phyloP scores from a whole-genome alignment of 352 stramenopile genomes.

The Phytophthora hibernalis region DNA sequence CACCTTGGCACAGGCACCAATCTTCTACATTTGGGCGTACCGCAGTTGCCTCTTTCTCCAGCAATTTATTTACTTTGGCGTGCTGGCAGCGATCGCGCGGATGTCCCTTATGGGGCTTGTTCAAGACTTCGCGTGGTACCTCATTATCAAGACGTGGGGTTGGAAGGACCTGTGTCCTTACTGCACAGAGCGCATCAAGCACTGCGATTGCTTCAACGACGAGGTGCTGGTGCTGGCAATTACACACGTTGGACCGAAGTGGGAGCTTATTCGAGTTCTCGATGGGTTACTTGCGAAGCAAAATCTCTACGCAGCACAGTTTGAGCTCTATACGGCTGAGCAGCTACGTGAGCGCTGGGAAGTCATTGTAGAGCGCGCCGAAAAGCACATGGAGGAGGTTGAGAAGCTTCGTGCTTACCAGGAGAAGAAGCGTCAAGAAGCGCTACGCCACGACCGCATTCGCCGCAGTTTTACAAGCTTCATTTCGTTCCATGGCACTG shows the following conservation, averaged over 20 bases:
- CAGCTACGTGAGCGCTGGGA: conserved; percentile 71
- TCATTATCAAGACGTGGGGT: conserved; percentile 64
- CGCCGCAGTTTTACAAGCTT: conserved; percentile 47
- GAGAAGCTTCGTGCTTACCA: conserved; percentile 63
- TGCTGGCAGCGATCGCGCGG: conserved; percentile 56
- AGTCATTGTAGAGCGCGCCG: conserved; percentile 58
- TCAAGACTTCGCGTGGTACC: conserved; percentile 63
- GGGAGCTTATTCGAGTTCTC: conserved; percentile 67
- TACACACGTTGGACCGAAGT: conserved; percentile 65
- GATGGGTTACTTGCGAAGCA: conserved; percentile 55
- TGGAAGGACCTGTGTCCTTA: conserved; percentile 72
- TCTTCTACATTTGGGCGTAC: conserved; percentile 76
- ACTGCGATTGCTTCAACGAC: conserved; percentile 82
- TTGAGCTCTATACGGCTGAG: conserved; percentile 61
- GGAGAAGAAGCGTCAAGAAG: conserved; percentile 57
- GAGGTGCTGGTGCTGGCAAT: conserved; percentile 68
- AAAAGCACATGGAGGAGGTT: conserved; percentile 66
- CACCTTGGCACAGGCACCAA: conserved; percentile 57
- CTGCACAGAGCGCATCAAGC: conserved; percentile 69
- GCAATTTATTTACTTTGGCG: conserved; percentile 71
- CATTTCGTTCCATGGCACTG: conserved; percentile 30
- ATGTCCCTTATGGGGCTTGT: conserved; percentile 63
- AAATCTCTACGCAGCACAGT: conserved; percentile 56
- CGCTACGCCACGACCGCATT: conserved; percentile 31
- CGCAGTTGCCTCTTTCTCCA: conserved; percentile 67